Conservation (phyloP, 306 rosid genomes). For the Spatholobus suberectus region DNA sequence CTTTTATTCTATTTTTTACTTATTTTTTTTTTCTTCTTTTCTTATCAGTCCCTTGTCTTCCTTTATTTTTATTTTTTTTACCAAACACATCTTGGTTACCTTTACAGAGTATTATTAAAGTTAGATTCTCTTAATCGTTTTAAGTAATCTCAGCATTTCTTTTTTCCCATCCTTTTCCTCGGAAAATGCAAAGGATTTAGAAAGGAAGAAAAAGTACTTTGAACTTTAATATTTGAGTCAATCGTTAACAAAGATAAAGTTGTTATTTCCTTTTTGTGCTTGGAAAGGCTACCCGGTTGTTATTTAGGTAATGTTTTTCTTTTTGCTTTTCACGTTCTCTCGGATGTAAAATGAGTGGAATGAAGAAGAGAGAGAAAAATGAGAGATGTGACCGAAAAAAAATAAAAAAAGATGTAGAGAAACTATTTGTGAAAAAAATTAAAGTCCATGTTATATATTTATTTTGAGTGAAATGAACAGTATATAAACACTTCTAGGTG, state of each 20-base stretch:
- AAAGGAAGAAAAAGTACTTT: slow-evolving; percentile 7
- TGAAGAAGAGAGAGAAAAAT: neutral
- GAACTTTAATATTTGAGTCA: neutral
- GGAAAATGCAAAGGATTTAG: neutral
- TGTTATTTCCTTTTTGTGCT: neutral
- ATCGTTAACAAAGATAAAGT: slow-evolving; percentile 5
- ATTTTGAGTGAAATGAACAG: neutral
- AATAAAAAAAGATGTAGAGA: neutral
- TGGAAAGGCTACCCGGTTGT: neutral
- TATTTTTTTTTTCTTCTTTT: too few relatives aligned
- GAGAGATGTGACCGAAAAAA: neutral
- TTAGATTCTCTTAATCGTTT: slow-evolving; percentile 37
- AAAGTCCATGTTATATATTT: too few relatives aligned
- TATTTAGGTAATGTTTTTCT: neutral
- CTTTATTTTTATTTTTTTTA: too few relatives aligned
- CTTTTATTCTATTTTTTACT: too few relatives aligned
- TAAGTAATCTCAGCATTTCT: slow-evolving; percentile 14
- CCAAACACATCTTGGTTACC: too few relatives aligned
- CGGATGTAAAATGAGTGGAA: neutral
- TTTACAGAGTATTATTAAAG: slow-evolving; percentile 38
- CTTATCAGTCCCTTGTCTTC: too few relatives aligned
- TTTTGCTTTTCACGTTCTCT: neutral
- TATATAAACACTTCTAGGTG: neutral
- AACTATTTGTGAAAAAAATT: neutral
- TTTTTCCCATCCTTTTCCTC: neutral